phyloP scores from a whole-genome alignment of 768 basidiomycete species.

The Vishniacozyma victoriae region DNA sequence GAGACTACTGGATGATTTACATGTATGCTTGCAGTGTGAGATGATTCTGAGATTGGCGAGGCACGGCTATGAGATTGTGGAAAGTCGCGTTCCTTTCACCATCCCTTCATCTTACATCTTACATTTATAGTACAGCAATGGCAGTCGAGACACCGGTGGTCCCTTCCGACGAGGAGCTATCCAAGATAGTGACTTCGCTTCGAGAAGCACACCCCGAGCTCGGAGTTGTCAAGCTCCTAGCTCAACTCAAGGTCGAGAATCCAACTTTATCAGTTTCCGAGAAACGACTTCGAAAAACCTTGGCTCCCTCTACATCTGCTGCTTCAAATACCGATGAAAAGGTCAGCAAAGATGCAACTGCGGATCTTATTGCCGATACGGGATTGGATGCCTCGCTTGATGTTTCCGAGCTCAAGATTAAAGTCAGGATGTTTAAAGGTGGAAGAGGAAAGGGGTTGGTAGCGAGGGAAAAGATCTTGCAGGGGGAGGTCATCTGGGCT shows the following conservation, averaged over 20 bases:
- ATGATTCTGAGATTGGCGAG: no score
- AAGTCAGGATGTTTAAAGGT: conserved; percentile 62
- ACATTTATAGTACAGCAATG: no score
- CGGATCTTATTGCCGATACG: conserved; percentile 54
- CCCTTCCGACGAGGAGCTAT: conserved; percentile 63
- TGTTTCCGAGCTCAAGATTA: conserved; percentile 60
- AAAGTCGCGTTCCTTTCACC: no score
- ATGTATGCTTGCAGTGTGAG: no score
- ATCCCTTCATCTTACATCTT: no score
- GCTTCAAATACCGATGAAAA: conserved; percentile 19
- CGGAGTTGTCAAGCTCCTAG: conserved; percentile 68
- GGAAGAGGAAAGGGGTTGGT: conserved; percentile 79
- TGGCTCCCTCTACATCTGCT: conserved; percentile 59
- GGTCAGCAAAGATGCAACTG: neutral
- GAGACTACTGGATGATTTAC: conserved; percentile 26
- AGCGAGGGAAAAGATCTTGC: conserved; percentile 60
- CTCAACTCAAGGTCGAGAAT: conserved; percentile 56
- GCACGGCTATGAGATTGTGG: no score
- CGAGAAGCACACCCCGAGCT: conserved; percentile 58
- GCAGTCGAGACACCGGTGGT: no score
- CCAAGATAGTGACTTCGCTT: conserved; percentile 54
- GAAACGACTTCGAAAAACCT: conserved; percentile 67
- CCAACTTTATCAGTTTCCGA: conserved; percentile 76
- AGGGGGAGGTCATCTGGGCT: conserved; percentile 74
- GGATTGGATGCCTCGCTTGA: conserved; percentile 61